phyloP scores from a whole-genome alignment of 2,329 filamentous ascomycete genomes.

The Polytolypa hystricis region DNA sequence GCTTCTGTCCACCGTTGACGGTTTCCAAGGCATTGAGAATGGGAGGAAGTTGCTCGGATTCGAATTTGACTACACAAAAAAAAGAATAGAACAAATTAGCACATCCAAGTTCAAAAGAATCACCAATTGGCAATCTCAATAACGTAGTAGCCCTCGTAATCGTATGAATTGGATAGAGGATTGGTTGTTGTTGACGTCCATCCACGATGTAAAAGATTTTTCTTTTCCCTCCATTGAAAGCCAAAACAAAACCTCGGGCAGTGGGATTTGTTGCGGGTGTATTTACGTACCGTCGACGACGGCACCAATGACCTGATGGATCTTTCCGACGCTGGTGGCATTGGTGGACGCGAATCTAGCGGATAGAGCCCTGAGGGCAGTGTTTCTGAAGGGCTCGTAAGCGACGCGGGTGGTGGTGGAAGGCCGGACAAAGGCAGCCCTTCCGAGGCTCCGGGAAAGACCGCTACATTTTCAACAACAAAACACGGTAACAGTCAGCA shows the following conservation, averaged over 20 bases:
- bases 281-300: slow-evolving; percentile 80
- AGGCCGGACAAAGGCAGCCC: slow-evolving; percentile 47
- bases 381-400: slow-evolving; percentile 46
- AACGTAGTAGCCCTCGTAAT: background rate
- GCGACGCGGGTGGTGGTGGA: slow-evolving; percentile 43
- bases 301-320: slow-evolving; percentile 88
- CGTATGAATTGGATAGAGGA: background rate
- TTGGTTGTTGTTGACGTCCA: background rate
- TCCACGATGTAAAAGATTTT: slow-evolving; percentile 34
- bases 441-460: slow-evolving; percentile 54
- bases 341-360: slow-evolving; percentile 54
- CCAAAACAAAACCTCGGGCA: background rate
- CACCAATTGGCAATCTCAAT: background rate
- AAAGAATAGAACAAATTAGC: no score
- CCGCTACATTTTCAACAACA: slow-evolving; percentile 47
- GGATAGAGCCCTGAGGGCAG: slow-evolving; percentile 47
- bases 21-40: slow-evolving; percentile 97
- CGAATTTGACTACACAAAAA: slow-evolving; percentile 84
- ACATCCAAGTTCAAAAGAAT: background rate
- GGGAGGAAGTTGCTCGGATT: slow-evolving; percentile 78
- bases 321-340: slow-evolving; percentile 48
- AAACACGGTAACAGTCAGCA: slow-evolving; percentile 4
- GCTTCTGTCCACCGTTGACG: slow-evolving; percentile 83
- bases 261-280: background rate
- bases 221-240: no score